Percentiles rank a stretch among this genome's conserved stretches.
These are phyloP conservation scores for Dendrothele bispora DNA, from an alignment of 768 basidiomycete species.

Conservation along the genomic window DNA sequence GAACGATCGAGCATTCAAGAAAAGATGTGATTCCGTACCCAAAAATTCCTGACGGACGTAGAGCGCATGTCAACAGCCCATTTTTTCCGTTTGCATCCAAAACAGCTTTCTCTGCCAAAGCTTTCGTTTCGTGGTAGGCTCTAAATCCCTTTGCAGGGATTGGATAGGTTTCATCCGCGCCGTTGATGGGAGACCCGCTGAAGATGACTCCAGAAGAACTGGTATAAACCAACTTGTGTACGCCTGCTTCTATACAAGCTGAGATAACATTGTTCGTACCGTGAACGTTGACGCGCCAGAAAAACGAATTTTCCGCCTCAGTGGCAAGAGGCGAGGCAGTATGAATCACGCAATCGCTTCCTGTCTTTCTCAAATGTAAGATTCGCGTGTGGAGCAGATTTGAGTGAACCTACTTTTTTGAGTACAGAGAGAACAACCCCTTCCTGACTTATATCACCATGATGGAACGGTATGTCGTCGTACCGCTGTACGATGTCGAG, in stretches of 20 bases:
- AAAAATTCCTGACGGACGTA: constrained; percentile 74
- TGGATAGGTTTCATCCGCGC: constrained; percentile 66
- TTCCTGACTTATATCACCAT: constrained; percentile 63
- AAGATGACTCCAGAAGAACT: constrained; percentile 67
- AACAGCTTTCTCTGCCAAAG: constrained; percentile 61
- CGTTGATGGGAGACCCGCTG: constrained; percentile 53
- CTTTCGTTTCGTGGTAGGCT: constrained; percentile 73
- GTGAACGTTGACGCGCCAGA: constrained; percentile 74
- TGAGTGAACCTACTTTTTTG: constrained; percentile 36
- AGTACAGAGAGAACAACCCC: constrained; percentile 53
- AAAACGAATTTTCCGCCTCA: constrained; percentile 47
- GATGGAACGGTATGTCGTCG: constrained; percentile 60
- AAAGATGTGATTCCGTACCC: constrained; percentile 55
- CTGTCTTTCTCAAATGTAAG: not conserved
- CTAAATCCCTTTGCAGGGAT: constrained; percentile 55
- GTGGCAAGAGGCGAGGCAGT: constrained; percentile 62
- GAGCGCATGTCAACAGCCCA: constrained; percentile 61
- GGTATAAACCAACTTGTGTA: constrained; percentile 69
- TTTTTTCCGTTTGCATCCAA: constrained; percentile 62
- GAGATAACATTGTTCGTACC: constrained; percentile 63
- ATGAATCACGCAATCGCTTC: constrained; percentile 69
- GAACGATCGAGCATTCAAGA: not conserved
- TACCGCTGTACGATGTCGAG: constrained; percentile 74
- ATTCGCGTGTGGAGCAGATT: not conserved
- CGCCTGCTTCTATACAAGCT: constrained; percentile 47